phyloP scores from a whole-genome alignment of 169 alveolate genomes.

The Plasmodium malariae region DNA sequence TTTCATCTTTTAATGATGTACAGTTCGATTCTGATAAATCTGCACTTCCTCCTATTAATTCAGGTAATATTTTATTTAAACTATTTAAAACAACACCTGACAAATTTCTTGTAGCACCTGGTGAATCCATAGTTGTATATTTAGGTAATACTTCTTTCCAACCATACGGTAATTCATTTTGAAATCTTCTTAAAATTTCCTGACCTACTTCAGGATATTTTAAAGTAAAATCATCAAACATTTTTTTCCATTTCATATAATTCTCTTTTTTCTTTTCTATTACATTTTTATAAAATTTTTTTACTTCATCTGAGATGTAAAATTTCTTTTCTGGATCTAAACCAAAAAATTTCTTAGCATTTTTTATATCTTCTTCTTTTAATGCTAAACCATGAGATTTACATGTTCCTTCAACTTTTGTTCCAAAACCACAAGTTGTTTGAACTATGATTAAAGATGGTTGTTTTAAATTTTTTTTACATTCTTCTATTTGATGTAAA shows the following conservation, averaged over 20 bases:
- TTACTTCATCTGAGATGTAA: conserved; percentile 82
- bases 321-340: conserved; percentile 81
- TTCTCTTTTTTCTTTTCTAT: conserved; percentile 66
- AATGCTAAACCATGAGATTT: conserved; percentile 90
- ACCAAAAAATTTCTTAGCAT: conserved; percentile 78
- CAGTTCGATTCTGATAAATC: conserved; percentile 85
- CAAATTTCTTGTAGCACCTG: conserved; percentile 75
- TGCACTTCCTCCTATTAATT: conserved; percentile 87
- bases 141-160: conserved; percentile 74
- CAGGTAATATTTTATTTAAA: conserved; percentile 80
- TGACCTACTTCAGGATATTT: conserved; percentile 77
- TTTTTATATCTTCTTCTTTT: conserved; percentile 85
- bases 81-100: conserved; percentile 74
- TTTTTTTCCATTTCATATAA: conserved; percentile 79
- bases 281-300: conserved; percentile 63
- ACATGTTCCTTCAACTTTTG: conserved; percentile 85
- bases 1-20: conserved; percentile 68
- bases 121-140: conserved; percentile 47
- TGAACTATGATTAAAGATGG: conserved; percentile 84
- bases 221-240: conserved; percentile 74
- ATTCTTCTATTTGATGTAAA: conserved; percentile 79
- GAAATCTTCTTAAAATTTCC: conserved; percentile 78
- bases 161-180: conserved; percentile 59
- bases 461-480: conserved; percentile 84
- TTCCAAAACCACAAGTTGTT: conserved; percentile 86